Conservation (phyloP, 768 basidiomycete genomes). For the Hygrophoropsis aurantiaca region DNA sequence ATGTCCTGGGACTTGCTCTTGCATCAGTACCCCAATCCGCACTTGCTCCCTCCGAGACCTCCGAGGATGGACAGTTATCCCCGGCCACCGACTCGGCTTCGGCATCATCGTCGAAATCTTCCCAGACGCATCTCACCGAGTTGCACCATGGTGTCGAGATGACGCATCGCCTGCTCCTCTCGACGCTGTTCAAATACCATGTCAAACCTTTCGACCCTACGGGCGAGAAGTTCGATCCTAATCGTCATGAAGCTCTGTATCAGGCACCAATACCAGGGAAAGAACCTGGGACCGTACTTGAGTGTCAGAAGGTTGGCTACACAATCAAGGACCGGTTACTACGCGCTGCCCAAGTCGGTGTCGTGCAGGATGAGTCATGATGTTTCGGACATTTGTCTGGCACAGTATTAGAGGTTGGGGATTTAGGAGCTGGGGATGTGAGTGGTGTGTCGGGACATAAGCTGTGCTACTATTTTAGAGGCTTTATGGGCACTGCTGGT, state of each 20-base stretch:
- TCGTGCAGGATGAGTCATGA: constrained; percentile 68
- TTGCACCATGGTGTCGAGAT: constrained; percentile 87
- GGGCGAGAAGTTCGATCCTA: constrained; percentile 94
- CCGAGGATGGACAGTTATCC: too few species aligned
- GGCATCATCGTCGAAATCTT: constrained; percentile 44
- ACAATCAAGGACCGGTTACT: constrained; percentile 92
- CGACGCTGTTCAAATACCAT: constrained; percentile 89
- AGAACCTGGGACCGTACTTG: constrained; percentile 85
- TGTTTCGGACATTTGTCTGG: neutral
- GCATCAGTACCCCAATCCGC: constrained; percentile 68
- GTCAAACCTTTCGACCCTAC: constrained; percentile 90
- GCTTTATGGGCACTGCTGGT: constrained; percentile 22
- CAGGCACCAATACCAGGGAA: constrained; percentile 90
- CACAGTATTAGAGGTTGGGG: neutral
- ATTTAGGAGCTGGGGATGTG: neutral
- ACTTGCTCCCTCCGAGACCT: constrained; percentile 30
- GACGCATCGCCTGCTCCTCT: constrained; percentile 86
- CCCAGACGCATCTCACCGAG: constrained; percentile 60
- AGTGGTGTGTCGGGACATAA: constrained; percentile 8
- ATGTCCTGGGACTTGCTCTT: constrained; percentile 83
- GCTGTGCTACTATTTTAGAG: constrained; percentile 26
- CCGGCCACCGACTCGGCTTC: constrained; percentile 30
- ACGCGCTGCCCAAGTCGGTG: constrained; percentile 95
- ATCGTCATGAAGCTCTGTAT: constrained; percentile 92
- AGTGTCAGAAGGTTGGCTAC: constrained; percentile 89